Evolutionary conservation across 1,284 basidiomycete genomes (phyloP).

Genomic region (Ceratobasidium papillatum): DNA sequence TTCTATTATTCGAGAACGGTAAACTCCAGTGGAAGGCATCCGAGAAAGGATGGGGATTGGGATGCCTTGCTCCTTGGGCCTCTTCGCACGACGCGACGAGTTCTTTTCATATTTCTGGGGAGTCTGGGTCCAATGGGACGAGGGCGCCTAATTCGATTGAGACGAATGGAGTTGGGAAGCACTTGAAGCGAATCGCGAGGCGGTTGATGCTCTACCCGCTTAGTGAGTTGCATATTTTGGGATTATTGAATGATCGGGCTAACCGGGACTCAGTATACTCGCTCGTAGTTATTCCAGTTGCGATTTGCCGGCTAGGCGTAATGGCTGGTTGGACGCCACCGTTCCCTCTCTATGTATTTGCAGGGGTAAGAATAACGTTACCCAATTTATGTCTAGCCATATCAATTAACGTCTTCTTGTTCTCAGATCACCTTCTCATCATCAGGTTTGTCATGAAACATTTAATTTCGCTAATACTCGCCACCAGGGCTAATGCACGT

Average conservation of each 20-base stretch:
- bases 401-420: not conserved
- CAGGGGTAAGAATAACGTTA: conserved; percentile 16
- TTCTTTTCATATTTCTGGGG: not conserved
- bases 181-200: conserved; percentile 21
- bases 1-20: not conserved
- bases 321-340: conserved; percentile 28
- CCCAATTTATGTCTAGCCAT: not conserved
- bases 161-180: conserved; percentile 12
- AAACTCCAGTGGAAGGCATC: not conserved
- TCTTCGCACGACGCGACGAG: not conserved
- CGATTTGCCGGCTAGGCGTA: conserved; percentile 18
- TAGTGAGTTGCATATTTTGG: not conserved
- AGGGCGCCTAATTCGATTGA: not conserved
- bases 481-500: not conserved
- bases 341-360: conserved; percentile 7
- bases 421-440: conserved; percentile 18
- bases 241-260: not conserved
- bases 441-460: conserved; percentile 23
- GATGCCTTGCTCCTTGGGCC: not conserved
- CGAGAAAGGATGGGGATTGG: conserved; percentile 5
- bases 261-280: conserved; percentile 5
- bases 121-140: conserved; percentile 9
- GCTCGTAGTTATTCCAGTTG: conserved; percentile 21
- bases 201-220: conserved; percentile 29
- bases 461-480: not conserved